Conservation (phyloP, 164 flowering plant genomes). For the Aristolochia contorta region DNA sequence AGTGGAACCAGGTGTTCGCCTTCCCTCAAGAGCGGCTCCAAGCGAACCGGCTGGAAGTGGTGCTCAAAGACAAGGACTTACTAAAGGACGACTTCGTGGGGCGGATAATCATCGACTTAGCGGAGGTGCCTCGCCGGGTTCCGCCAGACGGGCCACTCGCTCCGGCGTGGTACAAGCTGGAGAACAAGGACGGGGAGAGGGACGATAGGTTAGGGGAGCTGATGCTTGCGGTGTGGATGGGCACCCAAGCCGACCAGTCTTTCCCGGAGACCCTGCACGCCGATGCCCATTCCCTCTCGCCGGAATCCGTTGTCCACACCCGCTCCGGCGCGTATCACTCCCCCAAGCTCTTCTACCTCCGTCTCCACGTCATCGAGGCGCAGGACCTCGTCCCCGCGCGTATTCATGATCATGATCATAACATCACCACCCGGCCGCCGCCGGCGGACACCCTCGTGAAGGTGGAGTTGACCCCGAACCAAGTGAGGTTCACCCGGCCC, state of each 20-base stretch:
- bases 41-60: constrained; percentile 43
- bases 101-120: constrained; percentile 36
- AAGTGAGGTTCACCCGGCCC: constrained; percentile 29
- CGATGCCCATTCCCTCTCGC: constrained; percentile 50
- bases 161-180: constrained; percentile 75
- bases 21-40: constrained; percentile 62
- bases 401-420: too few relatives aligned
- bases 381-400: constrained; percentile 61
- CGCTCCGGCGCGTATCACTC: constrained; percentile 81
- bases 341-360: constrained; percentile 67
- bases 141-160: constrained; percentile 92
- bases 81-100: constrained; percentile 77
- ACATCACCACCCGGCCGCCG: constrained; percentile 28
- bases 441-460: constrained; percentile 29
- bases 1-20: constrained; percentile 63
- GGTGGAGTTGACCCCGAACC: constrained; percentile 43
- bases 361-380: constrained; percentile 63
- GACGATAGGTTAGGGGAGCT: constrained; percentile 41
- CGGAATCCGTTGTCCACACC: constrained; percentile 33
- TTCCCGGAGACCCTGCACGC: constrained; percentile 83
- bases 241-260: constrained; percentile 91
- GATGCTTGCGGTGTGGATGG: constrained; percentile 90
- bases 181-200: constrained; percentile 50
- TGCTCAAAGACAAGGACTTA: constrained; percentile 63
- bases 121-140: constrained; percentile 65